Percentiles rank a stretch among this genome's conserved stretches.
Evolutionary conservation across 2,329 filamentous ascomycete species (phyloP).

Genomic region (Cadophora sp.): DNA sequence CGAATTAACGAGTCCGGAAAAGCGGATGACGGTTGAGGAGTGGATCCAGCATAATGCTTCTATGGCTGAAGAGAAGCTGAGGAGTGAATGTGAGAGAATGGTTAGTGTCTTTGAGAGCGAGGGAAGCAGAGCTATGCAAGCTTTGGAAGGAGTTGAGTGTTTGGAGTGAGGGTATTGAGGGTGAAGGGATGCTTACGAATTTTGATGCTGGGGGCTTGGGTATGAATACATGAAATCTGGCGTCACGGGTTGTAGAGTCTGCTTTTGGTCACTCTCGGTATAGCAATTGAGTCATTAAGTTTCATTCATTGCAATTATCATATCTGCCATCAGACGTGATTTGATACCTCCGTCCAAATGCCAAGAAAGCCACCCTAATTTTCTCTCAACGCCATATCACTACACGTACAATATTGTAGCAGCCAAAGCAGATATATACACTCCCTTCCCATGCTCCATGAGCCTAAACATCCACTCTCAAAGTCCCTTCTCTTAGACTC

Average conservation of each 20-base stretch:
- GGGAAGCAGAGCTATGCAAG: slow-evolving; percentile 77
- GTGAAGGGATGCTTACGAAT: background rate
- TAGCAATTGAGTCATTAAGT: slow-evolving; percentile 17
- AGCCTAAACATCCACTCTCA: slow-evolving; percentile 32
- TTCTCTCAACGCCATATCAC: background rate
- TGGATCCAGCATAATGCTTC: slow-evolving; percentile 87
- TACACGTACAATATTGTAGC: slow-evolving; percentile 3
- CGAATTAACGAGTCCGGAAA: slow-evolving; percentile 77
- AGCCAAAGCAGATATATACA: slow-evolving; percentile 18
- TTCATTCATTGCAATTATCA: slow-evolving; percentile 14
- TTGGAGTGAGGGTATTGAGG: slow-evolving; percentile 4
- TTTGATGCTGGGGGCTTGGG: slow-evolving; percentile 9
- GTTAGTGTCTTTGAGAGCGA: slow-evolving; percentile 85
- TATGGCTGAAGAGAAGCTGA: slow-evolving; percentile 79
- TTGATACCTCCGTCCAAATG: background rate
- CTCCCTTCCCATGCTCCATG: background rate
- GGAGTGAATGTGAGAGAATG: slow-evolving; percentile 81
- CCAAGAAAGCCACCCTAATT: background rate
- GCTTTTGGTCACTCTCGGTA: slow-evolving; percentile 1
- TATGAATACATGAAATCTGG: slow-evolving; percentile 22
- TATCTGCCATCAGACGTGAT: slow-evolving; percentile 2
- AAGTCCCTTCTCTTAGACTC: slow-evolving; percentile 41
- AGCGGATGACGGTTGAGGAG: slow-evolving; percentile 90
- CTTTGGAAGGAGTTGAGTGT: slow-evolving; percentile 71
- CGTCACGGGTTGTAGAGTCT: slow-evolving; percentile 18